A percentile compares a stretch with the other conserved stretches of the same genome.
phyloP scores from a whole-genome alignment of 306 rosid species.

The Rosa chinensis region DNA sequence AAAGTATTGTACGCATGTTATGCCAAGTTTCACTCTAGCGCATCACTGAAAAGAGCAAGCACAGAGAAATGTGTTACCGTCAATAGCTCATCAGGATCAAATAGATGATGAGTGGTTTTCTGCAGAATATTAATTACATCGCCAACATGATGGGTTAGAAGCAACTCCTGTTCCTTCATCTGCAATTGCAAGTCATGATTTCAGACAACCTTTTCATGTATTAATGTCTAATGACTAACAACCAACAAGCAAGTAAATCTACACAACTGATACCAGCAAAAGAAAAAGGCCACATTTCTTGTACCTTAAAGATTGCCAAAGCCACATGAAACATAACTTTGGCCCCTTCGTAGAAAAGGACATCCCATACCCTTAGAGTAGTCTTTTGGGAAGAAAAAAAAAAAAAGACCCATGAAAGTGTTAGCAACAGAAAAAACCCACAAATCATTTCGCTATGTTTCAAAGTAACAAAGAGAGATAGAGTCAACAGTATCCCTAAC shows the following conservation, averaged over 20 bases:
- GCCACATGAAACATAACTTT: slow-evolving; percentile 90
- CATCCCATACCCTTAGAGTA: slow-evolving; percentile 94
- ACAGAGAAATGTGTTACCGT: slow-evolving; percentile 46
- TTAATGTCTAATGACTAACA: neutral
- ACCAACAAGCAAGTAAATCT: neutral
- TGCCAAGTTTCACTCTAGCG: neutral
- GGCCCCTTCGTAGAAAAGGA: slow-evolving; percentile 95
- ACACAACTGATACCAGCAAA: neutral
- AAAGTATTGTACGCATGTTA: neutral
- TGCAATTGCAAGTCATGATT: slow-evolving; percentile 39
- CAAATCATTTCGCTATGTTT: slow-evolving; percentile 18
- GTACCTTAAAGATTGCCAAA: slow-evolving; percentile 92
- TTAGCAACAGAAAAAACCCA: slow-evolving; percentile 20
- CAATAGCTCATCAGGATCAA: slow-evolving; percentile 91
- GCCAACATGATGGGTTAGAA: slow-evolving; percentile 80
- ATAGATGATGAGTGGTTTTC: slow-evolving; percentile 81
- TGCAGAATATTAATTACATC: slow-evolving; percentile 87
- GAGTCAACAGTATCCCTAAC: slow-evolving; percentile 35
- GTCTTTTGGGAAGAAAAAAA: slow-evolving; percentile 45
- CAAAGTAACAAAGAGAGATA: slow-evolving; percentile 2
- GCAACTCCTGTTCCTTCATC: slow-evolving; percentile 93
- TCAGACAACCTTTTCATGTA: slow-evolving; percentile 17
- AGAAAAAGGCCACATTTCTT: slow-evolving; percentile 6
- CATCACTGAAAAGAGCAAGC: neutral
- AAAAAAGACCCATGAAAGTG: slow-evolving; percentile 18